phyloP scores from a whole-genome alignment of 2,329 filamentous ascomycete genomes.

The Colletotrichum siamense region DNA sequence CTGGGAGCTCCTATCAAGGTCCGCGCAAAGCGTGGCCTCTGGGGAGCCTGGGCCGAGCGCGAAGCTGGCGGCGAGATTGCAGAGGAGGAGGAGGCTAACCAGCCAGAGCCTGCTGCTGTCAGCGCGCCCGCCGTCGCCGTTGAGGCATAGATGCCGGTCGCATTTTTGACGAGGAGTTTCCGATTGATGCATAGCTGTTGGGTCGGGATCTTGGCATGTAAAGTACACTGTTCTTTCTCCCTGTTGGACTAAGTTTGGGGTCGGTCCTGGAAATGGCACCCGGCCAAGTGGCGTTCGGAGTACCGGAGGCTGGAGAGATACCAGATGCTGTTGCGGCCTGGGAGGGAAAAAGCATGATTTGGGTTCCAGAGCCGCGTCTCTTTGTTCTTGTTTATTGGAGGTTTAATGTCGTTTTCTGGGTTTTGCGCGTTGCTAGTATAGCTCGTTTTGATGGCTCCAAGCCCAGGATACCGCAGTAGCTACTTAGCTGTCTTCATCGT shows the following conservation, averaged over 20 bases:
- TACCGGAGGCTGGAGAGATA: constrained; percentile 24
- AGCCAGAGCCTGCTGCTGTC: constrained; percentile 34
- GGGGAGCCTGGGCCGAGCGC: constrained; percentile 93
- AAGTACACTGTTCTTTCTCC: constrained; percentile 20
- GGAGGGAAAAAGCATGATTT: constrained; percentile 20
- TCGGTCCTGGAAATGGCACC: constrained; percentile 16
- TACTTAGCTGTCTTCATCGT: constrained; percentile 1
- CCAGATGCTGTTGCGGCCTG: constrained; percentile 23
- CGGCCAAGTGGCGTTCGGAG: constrained; percentile 26
- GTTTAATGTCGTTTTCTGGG: constrained; percentile 7
- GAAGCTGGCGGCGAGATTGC: constrained; percentile 70
- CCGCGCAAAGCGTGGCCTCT: constrained; percentile 91
- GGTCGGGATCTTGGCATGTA: constrained; percentile 17
- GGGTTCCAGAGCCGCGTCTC: constrained; percentile 14
- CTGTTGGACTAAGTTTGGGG: constrained; percentile 19
- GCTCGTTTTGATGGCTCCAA: constrained; percentile 8
- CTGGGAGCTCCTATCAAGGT: constrained; percentile 85
- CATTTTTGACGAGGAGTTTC: constrained; percentile 7
- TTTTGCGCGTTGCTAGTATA: constrained; percentile 9
- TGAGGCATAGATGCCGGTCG: constrained; percentile 33
- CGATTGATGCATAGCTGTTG: constrained; percentile 22
- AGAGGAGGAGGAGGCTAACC: constrained; percentile 48
- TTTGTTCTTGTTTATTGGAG: constrained; percentile 5
- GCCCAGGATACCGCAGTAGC: constrained; percentile 11
- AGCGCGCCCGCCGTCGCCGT: constrained; percentile 36